Evolutionary conservation across 148 eudicot genomes (phyloP), one percentile per base, ranked within the genome.

Genomic region (Rhododendron vialii): DNA sequence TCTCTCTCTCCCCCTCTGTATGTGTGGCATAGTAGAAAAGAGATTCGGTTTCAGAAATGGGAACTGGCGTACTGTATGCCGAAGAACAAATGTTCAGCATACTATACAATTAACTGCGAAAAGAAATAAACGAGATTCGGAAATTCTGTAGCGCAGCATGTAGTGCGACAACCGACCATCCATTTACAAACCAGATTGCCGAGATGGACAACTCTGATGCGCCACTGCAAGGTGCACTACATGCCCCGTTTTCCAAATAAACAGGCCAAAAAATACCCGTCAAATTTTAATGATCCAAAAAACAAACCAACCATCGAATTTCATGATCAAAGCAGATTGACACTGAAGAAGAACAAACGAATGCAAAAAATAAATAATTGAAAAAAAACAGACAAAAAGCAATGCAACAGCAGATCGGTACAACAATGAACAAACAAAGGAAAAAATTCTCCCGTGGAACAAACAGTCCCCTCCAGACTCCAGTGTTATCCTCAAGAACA

Each of bases 401-500:
- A 82, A 61, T 38, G 43, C 3, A 82, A 22, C 63, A 36, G 65
- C 33, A 35, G n/a, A 33, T 36, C 13, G 10, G 43, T 24, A 41
- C 12, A 61, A 59, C 51, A 82, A 26, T 63, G 67, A 61, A 82
- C 50, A 61, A 59, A 17, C 45, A 59, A 55, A 38, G 69, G 4
- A 71, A 74, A 38, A 74, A 74, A 74, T 30, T 82, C 22, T 38
- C 73, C 84, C 18, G 35, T 5, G 26, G 45, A 53, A 20, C 28
- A 81, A 81, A 35, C 67, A 38, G 73, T 59, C 9, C 24, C 22
- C 36, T 28, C 45, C 8, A 5, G 45, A 41, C 71, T 55, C 84
- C 48, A 36, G n/a, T 57, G 84, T 82, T 61, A 28, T 61, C 84
- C 43, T 82, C 84, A 36, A 63, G 51, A 63, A 67, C 73, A 67